Percentiles rank a stretch among this genome's conserved stretches.
These are phyloP conservation scores for Cercospora sp. DNA, from an alignment of 2,329 filamentous ascomycete species.

Conservation along the genomic window DNA sequence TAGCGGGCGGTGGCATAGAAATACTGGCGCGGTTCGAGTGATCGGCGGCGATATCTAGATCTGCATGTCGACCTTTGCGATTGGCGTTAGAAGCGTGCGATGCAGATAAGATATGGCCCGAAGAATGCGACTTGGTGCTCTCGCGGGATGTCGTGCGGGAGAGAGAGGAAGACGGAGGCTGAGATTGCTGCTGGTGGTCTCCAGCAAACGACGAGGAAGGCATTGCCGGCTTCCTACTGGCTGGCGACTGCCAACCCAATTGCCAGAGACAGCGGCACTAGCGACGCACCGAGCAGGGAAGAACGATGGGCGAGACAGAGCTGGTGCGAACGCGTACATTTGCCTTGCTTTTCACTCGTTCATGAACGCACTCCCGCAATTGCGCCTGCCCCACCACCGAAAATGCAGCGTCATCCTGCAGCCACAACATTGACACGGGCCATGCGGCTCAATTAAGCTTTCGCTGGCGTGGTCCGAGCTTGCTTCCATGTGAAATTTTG, in stretches of 20 bases:
- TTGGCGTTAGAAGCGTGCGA: conserved; percentile 27
- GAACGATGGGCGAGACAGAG: conserved; percentile 6
- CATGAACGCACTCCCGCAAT: background rate
- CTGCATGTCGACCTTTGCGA: conserved; percentile 60
- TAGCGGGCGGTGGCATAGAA: conserved; percentile 60
- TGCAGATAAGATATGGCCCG: conserved; percentile 50
- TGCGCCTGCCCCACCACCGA: background rate
- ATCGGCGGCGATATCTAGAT: conserved; percentile 59
- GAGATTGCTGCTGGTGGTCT: conserved; percentile 10
- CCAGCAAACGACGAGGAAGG: conserved; percentile 6
- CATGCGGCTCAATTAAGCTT: conserved; percentile 9
- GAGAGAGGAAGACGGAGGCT: conserved; percentile 15
- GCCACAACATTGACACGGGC: background rate
- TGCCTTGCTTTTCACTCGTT: conserved; percentile 6
- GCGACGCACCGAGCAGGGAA: conserved; percentile 7
- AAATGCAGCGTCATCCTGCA: background rate
- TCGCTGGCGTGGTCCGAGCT: background rate
- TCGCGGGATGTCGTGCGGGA: background rate
- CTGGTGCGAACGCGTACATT: background rate
- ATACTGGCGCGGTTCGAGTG: conserved; percentile 62
- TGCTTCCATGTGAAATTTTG: conserved; percentile 10
- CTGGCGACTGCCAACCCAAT: background rate
- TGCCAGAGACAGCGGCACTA: conserved; percentile 4
- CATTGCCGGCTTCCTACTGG: conserved; percentile 13
- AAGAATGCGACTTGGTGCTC: conserved; percentile 29